Base-by-base conservation (phyloP, 2,329 filamentous ascomycete genomes). In the Colletotrichum liriopes region DNA sequence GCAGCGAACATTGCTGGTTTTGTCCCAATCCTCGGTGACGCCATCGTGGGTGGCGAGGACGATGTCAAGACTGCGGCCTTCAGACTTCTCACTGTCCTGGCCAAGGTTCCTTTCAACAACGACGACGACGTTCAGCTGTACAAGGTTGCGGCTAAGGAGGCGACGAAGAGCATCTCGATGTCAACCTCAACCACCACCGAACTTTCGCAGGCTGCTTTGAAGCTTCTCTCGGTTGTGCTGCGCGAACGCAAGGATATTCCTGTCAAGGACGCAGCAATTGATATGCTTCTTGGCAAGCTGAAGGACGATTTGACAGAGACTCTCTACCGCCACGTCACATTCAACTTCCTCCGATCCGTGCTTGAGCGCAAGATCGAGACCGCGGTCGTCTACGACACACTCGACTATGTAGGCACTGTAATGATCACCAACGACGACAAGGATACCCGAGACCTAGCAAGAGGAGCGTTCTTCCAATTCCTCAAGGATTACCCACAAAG, bases 351-450 rank as follows among this genome's bases (percentile, higher is more conserved):
- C 71, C 93, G 95, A 52, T 93, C 94, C 0, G 91, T 98, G 35
- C 89, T 99, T 79, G 93, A 94, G 65, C 91, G 95, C 23, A 96
- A 93, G 79, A 87, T 98, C 54, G 89, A 98, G 77, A 95, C 97
- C 9, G 92, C 95, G 0, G 89, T 93, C 52, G 92, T 99, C 39
- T 99, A 99, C 79, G 96, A 98, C 78, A 92, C 93, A 11, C 89
- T 98, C 74, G 96, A 99, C 80, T 92, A 95, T 77, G 92, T 97
- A 39, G 94, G 94, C 58, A 92, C 90, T 4, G 93, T 98, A 80
- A 98, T 98, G 95, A 93, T 99, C 68, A 98, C 93, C 55, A 98
- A 98, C 79, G 94, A 98, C 74, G 95, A 97, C 76, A 93, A 93
- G 76, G 92, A 93, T 75, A 96, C 96, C 2, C 90, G 96, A 64